Percentiles rank a stretch among this genome's conserved stretches.
Conservation (phyloP, 2,329 filamentous ascomycete species). For the Talaromyces sp. region DNA sequence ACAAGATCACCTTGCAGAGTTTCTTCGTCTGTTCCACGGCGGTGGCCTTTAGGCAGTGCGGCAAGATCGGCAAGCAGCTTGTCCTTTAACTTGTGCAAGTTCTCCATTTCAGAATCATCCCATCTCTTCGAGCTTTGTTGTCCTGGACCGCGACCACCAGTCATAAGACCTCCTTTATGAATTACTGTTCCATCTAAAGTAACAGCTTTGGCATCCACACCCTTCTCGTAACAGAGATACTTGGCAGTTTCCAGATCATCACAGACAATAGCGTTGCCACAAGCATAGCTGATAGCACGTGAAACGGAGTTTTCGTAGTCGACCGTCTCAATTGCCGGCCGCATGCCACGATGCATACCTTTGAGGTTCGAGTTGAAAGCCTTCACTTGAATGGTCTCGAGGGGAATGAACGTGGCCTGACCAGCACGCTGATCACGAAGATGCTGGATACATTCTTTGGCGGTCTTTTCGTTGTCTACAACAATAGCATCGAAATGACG, state of each 20-base stretch:
- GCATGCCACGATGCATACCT: slow-evolving; percentile 76
- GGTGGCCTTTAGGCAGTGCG: slow-evolving; percentile 74
- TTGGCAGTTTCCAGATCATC: slow-evolving; percentile 85
- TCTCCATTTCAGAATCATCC: slow-evolving; percentile 85
- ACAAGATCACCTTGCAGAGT: slow-evolving; percentile 73
- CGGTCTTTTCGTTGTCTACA: slow-evolving; percentile 92
- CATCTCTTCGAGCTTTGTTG: slow-evolving; percentile 77
- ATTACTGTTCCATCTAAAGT: slow-evolving; percentile 95
- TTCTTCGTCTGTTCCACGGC: slow-evolving; percentile 75
- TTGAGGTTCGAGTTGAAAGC: slow-evolving; percentile 87
- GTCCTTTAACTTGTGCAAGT: slow-evolving; percentile 71
- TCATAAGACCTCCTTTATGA: slow-evolving; percentile 95
- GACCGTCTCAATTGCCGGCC: slow-evolving; percentile 92
- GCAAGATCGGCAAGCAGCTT: slow-evolving; percentile 76
- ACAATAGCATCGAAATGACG: slow-evolving; percentile 92
- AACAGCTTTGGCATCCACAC: slow-evolving; percentile 88
- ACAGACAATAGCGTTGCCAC: slow-evolving; percentile 91
- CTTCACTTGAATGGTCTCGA: slow-evolving; percentile 96
- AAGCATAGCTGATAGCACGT: slow-evolving; percentile 91
- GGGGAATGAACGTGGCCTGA: slow-evolving; percentile 89
- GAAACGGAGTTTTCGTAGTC: slow-evolving; percentile 87
- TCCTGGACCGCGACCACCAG: slow-evolving; percentile 79
- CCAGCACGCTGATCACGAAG: slow-evolving; percentile 84
- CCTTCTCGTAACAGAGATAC: slow-evolving; percentile 80
- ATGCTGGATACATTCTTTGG: slow-evolving; percentile 89